Evolutionary conservation across 306 rosid genomes (phyloP), one percentile per base, ranked within the genome.

Genomic region (Gleditsia sinensis): DNA sequence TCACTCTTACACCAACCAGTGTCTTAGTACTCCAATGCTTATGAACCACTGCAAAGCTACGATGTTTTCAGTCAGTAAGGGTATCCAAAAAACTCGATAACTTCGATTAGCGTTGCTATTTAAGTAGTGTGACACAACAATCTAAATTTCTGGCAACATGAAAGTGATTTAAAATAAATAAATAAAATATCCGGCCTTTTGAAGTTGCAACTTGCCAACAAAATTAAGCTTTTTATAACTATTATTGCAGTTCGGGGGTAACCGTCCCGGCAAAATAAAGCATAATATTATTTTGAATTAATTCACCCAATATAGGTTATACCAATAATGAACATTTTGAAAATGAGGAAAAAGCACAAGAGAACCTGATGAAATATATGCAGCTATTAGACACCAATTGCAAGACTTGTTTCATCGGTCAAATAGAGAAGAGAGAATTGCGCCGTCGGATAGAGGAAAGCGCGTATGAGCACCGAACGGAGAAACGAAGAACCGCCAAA

Each of bases 11-110:
- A 70, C 63, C 78, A 79, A 74, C 66, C 75, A 76, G 81, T n/a
- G 62, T 68, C 50, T 80, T 84, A 59, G 17, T 69, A 76, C 67
- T 81, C 81, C 78, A 73, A 81, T 63, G 87, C 76, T 88, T 80
- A 60, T 65, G 76, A 67, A 75, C 27, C 16, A 82, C 96, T 85
- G 90, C 80, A 85, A 67, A 72, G 74, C 86, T 86, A 85, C 69
- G 72, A 54, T 61, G 49, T 51, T 61, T 63, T 80, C 58, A 36
- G 80, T 75, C 83, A 80, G 58, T 33, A 64, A 34, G 60, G 77
- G 11, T 30, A 73, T 42, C 69, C 30, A 28, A 3, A 46, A 36
- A 45, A 9, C 69, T 24, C 55, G 17, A 32, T 32, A 72, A 48
- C 45, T 43, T 73, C 24, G 5, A 60, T n/a, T 67, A 12, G 9